Conservation (phyloP, 805 yeast species). For the Teunomyces funiuensis region DNA sequence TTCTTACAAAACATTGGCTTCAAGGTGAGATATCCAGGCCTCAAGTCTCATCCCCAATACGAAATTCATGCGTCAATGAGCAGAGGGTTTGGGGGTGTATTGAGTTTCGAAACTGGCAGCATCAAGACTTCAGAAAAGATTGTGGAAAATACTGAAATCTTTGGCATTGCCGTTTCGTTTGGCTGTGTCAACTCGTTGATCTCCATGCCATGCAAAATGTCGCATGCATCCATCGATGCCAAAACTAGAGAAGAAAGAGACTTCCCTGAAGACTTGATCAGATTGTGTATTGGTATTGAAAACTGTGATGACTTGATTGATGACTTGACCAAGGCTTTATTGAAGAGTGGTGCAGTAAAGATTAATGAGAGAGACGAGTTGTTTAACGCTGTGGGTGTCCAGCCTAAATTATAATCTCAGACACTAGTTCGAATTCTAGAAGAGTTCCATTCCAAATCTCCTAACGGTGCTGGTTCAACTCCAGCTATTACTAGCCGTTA, state of each 20-base stretch:
- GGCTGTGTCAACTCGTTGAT: slow-evolving; percentile 93
- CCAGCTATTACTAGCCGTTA: slow-evolving; percentile 1
- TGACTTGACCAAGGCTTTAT: slow-evolving; percentile 74
- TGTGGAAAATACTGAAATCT: slow-evolving; percentile 73
- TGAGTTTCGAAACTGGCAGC: slow-evolving; percentile 84
- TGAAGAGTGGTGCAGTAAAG: slow-evolving; percentile 59
- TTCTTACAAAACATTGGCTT: slow-evolving; percentile 69
- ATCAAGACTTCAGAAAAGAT: slow-evolving; percentile 64
- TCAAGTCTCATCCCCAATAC: slow-evolving; percentile 77
- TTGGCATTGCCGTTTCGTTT: slow-evolving; percentile 88
- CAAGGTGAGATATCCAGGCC: slow-evolving; percentile 84
- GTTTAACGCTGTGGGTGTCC: slow-evolving; percentile 36
- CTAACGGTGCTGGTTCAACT: slow-evolving; percentile 4
- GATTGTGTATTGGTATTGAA: slow-evolving; percentile 92
- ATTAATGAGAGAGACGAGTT: slow-evolving; percentile 41
- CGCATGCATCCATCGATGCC: slow-evolving; percentile 94
- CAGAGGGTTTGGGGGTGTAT: slow-evolving; percentile 85
- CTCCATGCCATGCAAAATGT: slow-evolving; percentile 93
- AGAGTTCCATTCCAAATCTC: not conserved
- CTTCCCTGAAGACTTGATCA: slow-evolving; percentile 87
- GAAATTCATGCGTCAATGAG: slow-evolving; percentile 75
- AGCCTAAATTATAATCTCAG: slow-evolving; percentile 23
- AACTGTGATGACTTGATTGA: slow-evolving; percentile 73
- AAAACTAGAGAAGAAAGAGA: slow-evolving; percentile 83
- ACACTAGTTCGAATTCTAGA: slow-evolving; percentile 6